Conservation (phyloP, 1,139 yeast species). For the Chernovozyma sophiae-reginae region DNA sequence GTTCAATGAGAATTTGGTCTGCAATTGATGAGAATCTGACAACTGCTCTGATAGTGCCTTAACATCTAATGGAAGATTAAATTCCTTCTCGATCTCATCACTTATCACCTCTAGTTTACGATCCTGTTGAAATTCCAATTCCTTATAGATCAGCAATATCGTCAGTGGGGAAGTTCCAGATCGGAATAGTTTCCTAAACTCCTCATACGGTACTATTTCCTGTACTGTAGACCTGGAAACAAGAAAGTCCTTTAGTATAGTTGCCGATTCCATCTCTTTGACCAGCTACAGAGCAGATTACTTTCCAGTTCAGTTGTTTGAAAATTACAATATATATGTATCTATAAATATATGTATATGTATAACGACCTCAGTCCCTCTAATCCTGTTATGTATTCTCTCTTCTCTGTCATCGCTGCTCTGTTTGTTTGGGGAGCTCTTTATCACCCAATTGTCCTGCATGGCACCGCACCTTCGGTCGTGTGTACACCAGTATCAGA, state of each 20-base stretch:
- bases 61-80: conserved; percentile 21
- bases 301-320: too few species aligned
- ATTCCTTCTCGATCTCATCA: conserved; percentile 15
- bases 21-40: background rate
- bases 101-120: conserved; percentile 10
- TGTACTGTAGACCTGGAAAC: conserved; percentile 11
- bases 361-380: too few species aligned
- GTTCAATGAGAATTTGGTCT: conserved; percentile 8
- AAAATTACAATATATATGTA: too few species aligned
- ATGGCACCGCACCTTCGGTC: too few species aligned
- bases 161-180: conserved; percentile 4
- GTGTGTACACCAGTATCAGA: too few species aligned
- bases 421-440: too few species aligned
- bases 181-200: conserved; percentile 11
- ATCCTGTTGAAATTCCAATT: conserved; percentile 19
- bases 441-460: too few species aligned
- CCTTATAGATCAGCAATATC: conserved; percentile 15
- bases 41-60: background rate
- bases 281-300: too few species aligned
- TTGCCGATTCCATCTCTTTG: conserved; percentile 13
- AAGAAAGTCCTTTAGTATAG: conserved; percentile 11
- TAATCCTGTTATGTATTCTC: too few species aligned
- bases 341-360: too few species aligned
- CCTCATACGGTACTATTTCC: conserved; percentile 9
- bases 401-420: too few species aligned